These are phyloP conservation scores for Trichophyton mentagrophytes DNA, from an alignment of 2,329 filamentous ascomycete genomes.

Conservation along the genomic window DNA sequence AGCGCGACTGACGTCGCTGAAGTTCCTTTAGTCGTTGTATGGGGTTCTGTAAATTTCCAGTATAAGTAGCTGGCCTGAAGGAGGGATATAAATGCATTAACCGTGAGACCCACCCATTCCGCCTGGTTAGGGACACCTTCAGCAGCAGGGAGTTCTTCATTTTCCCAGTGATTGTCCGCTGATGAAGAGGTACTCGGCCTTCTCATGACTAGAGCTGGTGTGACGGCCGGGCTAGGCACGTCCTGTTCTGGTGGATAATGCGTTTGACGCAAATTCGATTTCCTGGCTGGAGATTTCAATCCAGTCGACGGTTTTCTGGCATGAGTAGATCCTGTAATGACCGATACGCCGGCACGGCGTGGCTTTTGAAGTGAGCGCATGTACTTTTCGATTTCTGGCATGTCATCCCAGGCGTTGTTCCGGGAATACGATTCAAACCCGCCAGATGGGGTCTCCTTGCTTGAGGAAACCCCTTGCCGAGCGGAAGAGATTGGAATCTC, in stretches of 20 bases:
- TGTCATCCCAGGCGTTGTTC: conserved; percentile 84
- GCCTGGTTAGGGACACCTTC: conserved; percentile 74
- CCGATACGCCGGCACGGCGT: conserved; percentile 35
- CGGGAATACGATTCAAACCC: conserved; percentile 23
- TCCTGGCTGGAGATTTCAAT: conserved; percentile 24
- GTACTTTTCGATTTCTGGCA: conserved; percentile 77
- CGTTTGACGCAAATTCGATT: conserved; percentile 56
- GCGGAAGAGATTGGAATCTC: not conserved
- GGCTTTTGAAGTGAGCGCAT: conserved; percentile 63
- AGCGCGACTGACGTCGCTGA: conserved; percentile 52
- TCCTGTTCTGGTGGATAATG: conserved; percentile 77
- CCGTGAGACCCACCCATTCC: conserved; percentile 77
- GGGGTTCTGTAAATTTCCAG: conserved; percentile 51
- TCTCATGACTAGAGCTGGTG: conserved; percentile 60
- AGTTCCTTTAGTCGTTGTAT: conserved; percentile 56
- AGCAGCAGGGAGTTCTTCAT: conserved; percentile 49
- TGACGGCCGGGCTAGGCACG: conserved; percentile 78
- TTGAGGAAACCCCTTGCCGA: not conserved
- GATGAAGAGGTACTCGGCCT: conserved; percentile 56
- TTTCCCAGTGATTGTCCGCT: conserved; percentile 31
- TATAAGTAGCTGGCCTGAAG: conserved; percentile 34
- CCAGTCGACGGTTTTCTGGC: conserved; percentile 12
- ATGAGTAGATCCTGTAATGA: conserved; percentile 18
- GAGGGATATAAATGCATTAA: conserved; percentile 33
- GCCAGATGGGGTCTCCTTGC: not conserved